Base-by-base conservation (phyloP, 2,329 filamentous ascomycete genomes). In the Monosporascus sp. region DNA sequence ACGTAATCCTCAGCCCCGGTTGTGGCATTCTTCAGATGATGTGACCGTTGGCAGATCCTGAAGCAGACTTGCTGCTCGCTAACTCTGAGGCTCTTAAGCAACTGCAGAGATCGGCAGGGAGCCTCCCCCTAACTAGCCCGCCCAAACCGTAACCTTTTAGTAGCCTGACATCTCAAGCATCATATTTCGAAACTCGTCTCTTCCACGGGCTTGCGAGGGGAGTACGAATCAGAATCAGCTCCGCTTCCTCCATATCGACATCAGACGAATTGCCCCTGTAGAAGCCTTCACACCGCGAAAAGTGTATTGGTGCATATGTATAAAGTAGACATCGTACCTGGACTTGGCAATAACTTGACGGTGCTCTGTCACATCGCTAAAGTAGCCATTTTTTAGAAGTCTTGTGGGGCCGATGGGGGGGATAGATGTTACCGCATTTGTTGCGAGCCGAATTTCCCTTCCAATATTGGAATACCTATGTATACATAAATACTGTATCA, bases 211-310 rank as follows among this genome's bases (percentile, higher is more conserved):
- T 35, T 35, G 31, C 5, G 11, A 35, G 11, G 27, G 9, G 19
- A 41, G 38, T 60, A 57, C 55, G 55, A 62, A 56, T 61, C 57
- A 59, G 58, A 60, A 49, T 61, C 56, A 57, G 54, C 38, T 41
- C 17, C 17, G 17, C 3, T 41, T 41, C 19, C 38, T 20, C 1
- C 19, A 41, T 41, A 19, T 41, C 17, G 38, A n/a, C 38, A 41
- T 41, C 31, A 35, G 31, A 35, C 31, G 31, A 35, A 35, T 35
- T 35, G 31, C 11, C 27, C 31, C 9, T 4, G 9, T 35, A 5
- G 31, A 35, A 35, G 27, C 27, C 31, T 35, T 1, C 6, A 14
- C 14, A 5, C 9, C 27, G 31, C 31, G 5, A 35, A 35, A 35
- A 4, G 11, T 35, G 11, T 9, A 14, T 35, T 35, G 9, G 31